A percentile compares a stretch with the other conserved stretches of the same genome.
phyloP scores from a whole-genome alignment of 768 basidiomycete species.

The Macrolepiota dolichaula region DNA sequence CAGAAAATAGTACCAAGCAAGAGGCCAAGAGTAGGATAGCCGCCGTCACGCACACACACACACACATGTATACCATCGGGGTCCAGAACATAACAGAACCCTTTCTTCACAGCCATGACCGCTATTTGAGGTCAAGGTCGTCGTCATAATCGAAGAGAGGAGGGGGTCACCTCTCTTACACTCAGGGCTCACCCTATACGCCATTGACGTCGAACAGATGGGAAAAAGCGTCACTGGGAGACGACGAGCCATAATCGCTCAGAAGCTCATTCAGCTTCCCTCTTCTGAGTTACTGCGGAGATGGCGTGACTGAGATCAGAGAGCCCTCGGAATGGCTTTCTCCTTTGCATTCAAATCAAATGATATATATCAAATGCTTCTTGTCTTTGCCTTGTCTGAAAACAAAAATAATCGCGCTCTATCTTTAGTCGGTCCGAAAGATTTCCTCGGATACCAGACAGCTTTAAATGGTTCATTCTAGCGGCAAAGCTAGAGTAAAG shows the following conservation, averaged over 20 bases:
- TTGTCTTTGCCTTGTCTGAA: neutral
- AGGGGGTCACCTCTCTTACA: neutral
- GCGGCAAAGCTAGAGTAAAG: neutral
- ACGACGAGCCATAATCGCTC: neutral
- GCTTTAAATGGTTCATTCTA: neutral
- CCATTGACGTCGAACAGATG: neutral
- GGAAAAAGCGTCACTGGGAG: neutral
- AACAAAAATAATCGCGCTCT: neutral
- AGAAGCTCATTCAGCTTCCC: neutral
- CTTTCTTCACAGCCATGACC: neutral
- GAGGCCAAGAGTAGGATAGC: neutral
- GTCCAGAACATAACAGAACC: neutral
- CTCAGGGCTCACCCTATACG: neutral
- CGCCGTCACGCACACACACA: too few relatives aligned
- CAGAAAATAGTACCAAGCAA: neutral
- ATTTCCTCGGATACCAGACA: slow-evolving; percentile 1
- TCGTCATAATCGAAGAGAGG: neutral
- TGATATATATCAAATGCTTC: neutral
- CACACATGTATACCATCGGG: too few relatives aligned
- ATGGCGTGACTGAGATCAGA: neutral
- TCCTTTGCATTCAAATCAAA: neutral
- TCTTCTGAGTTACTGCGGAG: slow-evolving; percentile 5
- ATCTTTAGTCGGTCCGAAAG: slow-evolving; percentile 8
- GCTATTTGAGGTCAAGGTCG: neutral
- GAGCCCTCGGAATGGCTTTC: neutral